phyloP scores from a whole-genome alignment of 2,329 filamentous ascomycete species.

The Penicillium italicum region DNA sequence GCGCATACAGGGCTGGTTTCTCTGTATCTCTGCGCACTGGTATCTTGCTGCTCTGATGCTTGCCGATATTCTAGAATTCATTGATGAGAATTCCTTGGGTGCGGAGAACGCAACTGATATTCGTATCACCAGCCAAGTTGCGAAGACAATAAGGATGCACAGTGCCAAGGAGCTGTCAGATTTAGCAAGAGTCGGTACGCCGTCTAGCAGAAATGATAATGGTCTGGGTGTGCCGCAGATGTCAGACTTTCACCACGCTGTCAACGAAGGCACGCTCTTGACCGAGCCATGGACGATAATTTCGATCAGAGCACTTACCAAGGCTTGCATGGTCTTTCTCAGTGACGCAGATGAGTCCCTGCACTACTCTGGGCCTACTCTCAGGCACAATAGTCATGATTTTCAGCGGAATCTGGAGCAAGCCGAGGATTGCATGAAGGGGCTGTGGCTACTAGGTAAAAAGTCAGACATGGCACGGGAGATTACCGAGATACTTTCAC shows the following conservation, averaged over 20 bases:
- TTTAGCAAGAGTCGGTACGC: background rate
- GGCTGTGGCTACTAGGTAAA: background rate
- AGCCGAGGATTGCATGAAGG: background rate
- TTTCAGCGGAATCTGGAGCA: background rate
- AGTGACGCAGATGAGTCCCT: background rate
- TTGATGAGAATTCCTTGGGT: background rate
- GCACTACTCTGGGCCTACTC: background rate
- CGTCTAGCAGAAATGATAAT: background rate
- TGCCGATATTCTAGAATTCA: background rate
- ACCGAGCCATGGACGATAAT: background rate
- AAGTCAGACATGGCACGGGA: background rate
- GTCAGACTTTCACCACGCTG: background rate
- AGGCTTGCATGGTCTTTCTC: background rate
- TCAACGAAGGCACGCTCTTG: background rate
- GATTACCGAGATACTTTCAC: background rate
- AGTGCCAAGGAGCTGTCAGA: background rate
- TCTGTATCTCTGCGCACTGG: background rate
- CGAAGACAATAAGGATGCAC: background rate
- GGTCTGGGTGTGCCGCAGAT: background rate
- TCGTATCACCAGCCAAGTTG: background rate
- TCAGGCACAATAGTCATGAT: background rate
- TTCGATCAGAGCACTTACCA: background rate
- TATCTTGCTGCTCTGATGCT: background rate
- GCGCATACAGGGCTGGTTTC: background rate
- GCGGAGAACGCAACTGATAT: background rate